Conservation (phyloP, 2,329 filamentous ascomycete genomes). For the Trichoderma citrinoviride region DNA sequence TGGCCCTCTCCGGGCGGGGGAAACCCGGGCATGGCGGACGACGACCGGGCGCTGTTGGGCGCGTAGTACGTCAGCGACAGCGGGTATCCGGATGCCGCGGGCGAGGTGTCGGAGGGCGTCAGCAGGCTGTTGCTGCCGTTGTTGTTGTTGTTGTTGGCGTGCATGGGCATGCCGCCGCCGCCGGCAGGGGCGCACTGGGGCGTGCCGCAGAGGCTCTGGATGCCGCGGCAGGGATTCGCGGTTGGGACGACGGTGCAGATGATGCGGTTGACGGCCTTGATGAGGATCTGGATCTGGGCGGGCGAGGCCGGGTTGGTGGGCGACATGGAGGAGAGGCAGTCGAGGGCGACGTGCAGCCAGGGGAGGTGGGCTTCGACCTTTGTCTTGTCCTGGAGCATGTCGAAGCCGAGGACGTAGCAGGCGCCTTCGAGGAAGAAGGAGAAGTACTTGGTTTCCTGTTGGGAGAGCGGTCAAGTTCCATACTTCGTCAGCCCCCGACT, state of each 20-base stretch:
- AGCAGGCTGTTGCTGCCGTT: neutral
- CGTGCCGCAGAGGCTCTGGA: neutral
- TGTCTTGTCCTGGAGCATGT: conserved; percentile 17
- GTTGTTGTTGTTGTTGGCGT: neutral
- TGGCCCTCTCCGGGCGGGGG: neutral
- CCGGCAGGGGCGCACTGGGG: neutral
- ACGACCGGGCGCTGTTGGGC: neutral
- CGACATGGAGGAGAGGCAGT: conserved; percentile 12
- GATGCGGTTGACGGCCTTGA: conserved; percentile 18
- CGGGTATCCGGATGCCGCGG: neutral
- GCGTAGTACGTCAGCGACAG: conserved; percentile 11
- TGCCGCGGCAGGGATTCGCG: neutral
- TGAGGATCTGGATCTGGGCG: conserved; percentile 3
- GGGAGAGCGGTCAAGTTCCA: neutral
- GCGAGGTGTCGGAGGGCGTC: neutral
- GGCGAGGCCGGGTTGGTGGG: neutral
- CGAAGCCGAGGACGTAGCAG: conserved; percentile 13
- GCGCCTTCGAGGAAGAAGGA: conserved; percentile 13
- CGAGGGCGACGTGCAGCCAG: conserved; percentile 9
- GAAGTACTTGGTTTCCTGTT: conserved; percentile 7
- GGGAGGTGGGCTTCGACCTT: conserved; percentile 8
- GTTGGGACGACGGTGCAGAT: conserved; percentile 6
- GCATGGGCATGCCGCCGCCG: neutral
- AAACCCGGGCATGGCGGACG: neutral
- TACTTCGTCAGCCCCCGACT: no score